Conservation (phyloP, 1,284 basidiomycete genomes). For the Mycena citricolor region DNA sequence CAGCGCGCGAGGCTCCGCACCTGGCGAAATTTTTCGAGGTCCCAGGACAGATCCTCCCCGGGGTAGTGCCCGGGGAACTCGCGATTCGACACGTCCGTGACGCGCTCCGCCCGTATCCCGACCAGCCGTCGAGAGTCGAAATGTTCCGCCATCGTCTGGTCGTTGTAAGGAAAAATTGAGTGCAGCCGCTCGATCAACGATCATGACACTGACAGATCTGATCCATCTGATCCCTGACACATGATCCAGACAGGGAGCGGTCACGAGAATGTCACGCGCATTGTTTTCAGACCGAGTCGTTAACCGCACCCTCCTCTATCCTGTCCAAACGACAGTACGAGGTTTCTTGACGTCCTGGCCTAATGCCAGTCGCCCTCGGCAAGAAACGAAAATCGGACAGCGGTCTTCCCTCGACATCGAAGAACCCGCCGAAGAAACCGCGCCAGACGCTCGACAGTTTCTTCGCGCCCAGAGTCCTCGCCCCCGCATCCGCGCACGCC, state of each 20-base stretch:
- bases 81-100: slow-evolving; percentile 79
- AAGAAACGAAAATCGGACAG: slow-evolving; percentile 45
- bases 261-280: too few relatives aligned
- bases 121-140: slow-evolving; percentile 41
- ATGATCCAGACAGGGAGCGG: too few relatives aligned
- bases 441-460: slow-evolving; percentile 43
- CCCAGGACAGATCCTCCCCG: slow-evolving; percentile 83
- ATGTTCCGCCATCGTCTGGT: too few relatives aligned
- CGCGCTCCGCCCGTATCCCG: slow-evolving; percentile 60
- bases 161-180: too few relatives aligned
- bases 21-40: slow-evolving; percentile 72
- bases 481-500: slow-evolving; percentile 29
- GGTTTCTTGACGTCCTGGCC: too few relatives aligned
- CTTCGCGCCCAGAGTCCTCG: slow-evolving; percentile 43
- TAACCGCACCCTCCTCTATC: too few relatives aligned
- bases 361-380: too few relatives aligned
- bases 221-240: too few relatives aligned
- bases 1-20: slow-evolving; percentile 42
- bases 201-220: too few relatives aligned
- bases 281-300: too few relatives aligned
- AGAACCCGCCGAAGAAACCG: slow-evolving; percentile 33
- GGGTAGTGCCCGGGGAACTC: slow-evolving; percentile 89
- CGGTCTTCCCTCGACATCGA: slow-evolving; percentile 26
- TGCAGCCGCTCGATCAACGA: too few relatives aligned
- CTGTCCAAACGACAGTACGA: too few relatives aligned